Evolutionary conservation across 139 green algal species (phyloP), one percentile per base, ranked within the genome.

Genomic region (Chlamydomonas schloesseri): DNA sequence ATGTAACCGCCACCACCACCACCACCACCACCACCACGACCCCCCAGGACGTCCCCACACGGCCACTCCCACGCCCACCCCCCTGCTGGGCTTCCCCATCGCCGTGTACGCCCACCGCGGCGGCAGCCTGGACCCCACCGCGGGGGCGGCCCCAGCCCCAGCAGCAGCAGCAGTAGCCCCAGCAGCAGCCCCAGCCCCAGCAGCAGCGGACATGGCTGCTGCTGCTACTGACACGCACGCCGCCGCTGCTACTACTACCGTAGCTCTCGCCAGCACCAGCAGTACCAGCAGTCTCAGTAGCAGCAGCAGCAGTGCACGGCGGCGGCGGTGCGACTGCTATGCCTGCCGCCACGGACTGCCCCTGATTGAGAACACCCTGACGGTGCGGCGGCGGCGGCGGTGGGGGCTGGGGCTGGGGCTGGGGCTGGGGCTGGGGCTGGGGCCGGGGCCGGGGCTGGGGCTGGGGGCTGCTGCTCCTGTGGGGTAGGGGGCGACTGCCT

Each of bases 351-450:
- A 57, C 13, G 24, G 31, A 0, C 50, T 76, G 20, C 81, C 69
- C 1, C 81, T 87, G 14, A 79, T 87, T 8, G 81, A 87, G 34
- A 87, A 87, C 70, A 87, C 81, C 1, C 34, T 87, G n/a, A 62
- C 69, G 26, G 78, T 84, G 64, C 26, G 75, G 15, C 5, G n/a
- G n/a, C 11, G 26, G 65, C n/a, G 6, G 14, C 6, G 62, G 24
- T 14, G 15, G 26, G n/a, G 14, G 4, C 31, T 42, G 67, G 6
- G 29, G 67, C 31, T 28, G 64, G 36, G 42, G 42, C 42, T 50
- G 42, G 42, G 42, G 42, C 8, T 8, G 8, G 42, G 42, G 42
- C 42, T 50, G 42, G 42, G 8, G 42, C 42, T 50, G 42, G 42
- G 42, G 42, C 42, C 5, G 42, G 42, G 42, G n/a, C n/a, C n/a